Conservation (phyloP, 768 basidiomycete genomes). For the Psilocybe cyanescens region DNA sequence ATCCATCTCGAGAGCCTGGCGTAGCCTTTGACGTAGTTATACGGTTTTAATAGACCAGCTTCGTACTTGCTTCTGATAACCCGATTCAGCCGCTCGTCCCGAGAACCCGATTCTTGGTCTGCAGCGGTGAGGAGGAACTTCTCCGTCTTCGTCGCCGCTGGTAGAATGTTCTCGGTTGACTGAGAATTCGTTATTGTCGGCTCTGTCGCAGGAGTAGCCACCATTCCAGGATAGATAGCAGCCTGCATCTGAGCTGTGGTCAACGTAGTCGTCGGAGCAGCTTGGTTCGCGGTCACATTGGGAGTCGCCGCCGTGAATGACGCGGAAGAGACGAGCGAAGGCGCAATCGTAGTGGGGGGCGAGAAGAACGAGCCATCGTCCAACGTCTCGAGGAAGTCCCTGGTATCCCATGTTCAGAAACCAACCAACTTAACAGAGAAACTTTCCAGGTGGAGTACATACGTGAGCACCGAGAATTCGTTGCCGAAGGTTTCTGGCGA, state of each 20-base stretch:
- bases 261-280: conserved; percentile 9
- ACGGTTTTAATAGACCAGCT: conserved; percentile 91
- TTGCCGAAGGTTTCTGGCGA: conserved; percentile 77
- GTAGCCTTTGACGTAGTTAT: conserved; percentile 97
- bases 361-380: conserved; percentile 85
- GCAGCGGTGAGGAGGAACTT: conserved; percentile 91
- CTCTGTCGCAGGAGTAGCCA: conserved; percentile 8
- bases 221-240: conserved; percentile 10
- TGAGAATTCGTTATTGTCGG: conserved; percentile 15
- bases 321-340: conserved; percentile 51
- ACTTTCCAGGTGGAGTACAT: conserved; percentile 28
- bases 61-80: conserved; percentile 98
- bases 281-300: conserved; percentile 13
- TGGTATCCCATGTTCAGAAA: conserved; percentile 27
- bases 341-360: conserved; percentile 53
- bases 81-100: conserved; percentile 86
- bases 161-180: conserved; percentile 58
- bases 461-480: conserved; percentile 84
- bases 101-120: conserved; percentile 89
- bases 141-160: conserved; percentile 82
- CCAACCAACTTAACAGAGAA: conserved; percentile 2
- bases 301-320: conserved; percentile 25
- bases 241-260: conserved; percentile 18
- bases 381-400: conserved; percentile 87
- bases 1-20: conserved; percentile 92